Evolutionary conservation across 2,329 filamentous ascomycete genomes (phyloP).

Genomic region (Ceratocystis smalleyi): DNA sequence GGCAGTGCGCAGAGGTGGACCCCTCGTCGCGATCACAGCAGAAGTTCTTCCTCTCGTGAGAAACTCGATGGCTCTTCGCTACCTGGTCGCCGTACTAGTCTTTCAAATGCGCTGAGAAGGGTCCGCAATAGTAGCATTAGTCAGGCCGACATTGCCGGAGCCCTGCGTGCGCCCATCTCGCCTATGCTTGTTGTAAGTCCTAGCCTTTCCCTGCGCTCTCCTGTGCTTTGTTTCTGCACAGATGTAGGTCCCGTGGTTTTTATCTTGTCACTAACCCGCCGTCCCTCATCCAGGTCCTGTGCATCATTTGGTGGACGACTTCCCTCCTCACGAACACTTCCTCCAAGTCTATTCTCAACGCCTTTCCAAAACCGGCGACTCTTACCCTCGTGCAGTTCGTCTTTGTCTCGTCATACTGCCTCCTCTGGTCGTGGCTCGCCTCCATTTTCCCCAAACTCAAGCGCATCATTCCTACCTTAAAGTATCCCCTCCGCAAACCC

Average conservation of each 20-base stretch:
- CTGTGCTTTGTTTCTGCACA: background rate
- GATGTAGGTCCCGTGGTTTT: background rate
- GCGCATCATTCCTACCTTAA: slow-evolving; percentile 58
- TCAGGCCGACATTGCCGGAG: slow-evolving; percentile 86
- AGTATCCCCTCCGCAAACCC: slow-evolving; percentile 68
- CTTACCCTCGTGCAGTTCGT: slow-evolving; percentile 87
- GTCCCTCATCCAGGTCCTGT: slow-evolving; percentile 49
- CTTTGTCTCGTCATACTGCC: slow-evolving; percentile 77
- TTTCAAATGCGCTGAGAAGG: slow-evolving; percentile 61
- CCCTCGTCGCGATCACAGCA: slow-evolving; percentile 14
- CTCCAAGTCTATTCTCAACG: slow-evolving; percentile 89
- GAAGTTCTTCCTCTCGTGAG: slow-evolving; percentile 22
- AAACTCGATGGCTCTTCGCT: background rate
- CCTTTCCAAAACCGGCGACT: slow-evolving; percentile 78
- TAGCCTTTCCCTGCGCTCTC: background rate
- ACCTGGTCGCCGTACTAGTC: slow-evolving; percentile 11
- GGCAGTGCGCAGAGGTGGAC: slow-evolving; percentile 12
- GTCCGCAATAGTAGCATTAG: slow-evolving; percentile 78
- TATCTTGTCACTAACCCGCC: background rate
- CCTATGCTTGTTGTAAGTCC: slow-evolving; percentile 63
- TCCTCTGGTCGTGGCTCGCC: slow-evolving; percentile 63
- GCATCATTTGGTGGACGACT: slow-evolving; percentile 83
- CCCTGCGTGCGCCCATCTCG: slow-evolving; percentile 77
- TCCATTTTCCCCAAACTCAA: slow-evolving; percentile 55
- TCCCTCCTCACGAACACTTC: slow-evolving; percentile 95